Conservation (phyloP, 2,329 filamentous ascomycete species). For the Fusarium sp. region DNA sequence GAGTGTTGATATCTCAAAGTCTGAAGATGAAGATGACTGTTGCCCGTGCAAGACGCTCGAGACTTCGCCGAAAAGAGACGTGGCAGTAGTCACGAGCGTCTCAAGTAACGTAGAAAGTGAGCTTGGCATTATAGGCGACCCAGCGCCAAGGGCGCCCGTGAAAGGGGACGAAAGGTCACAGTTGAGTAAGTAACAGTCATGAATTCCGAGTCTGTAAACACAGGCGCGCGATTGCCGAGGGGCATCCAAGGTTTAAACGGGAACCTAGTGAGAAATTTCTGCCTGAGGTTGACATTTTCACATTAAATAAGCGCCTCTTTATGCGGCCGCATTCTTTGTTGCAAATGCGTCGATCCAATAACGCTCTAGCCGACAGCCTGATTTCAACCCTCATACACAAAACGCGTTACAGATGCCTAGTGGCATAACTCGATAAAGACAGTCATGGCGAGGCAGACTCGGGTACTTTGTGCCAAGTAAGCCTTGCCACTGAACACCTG, state of each 20-base stretch:
- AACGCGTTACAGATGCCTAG: neutral
- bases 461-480: neutral
- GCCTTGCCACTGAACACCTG: neutral
- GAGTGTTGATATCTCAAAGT: neutral
- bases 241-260: neutral
- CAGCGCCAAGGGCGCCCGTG: neutral
- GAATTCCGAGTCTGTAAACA: neutral
- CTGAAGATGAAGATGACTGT: neutral
- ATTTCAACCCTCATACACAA: neutral
- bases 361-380: neutral
- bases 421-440: neutral
- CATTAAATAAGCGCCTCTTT: neutral
- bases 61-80: neutral
- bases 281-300: neutral
- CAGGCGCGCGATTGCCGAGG: neutral
- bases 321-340: too few relatives aligned
- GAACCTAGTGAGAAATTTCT: neutral
- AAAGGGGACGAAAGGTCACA: neutral
- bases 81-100: neutral
- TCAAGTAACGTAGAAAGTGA: neutral
- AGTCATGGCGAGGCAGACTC: neutral
- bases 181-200: neutral
- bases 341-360: neutral
- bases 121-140: neutral
- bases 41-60: neutral